These are phyloP conservation scores for Yamadazyma takamatsuzukensis DNA, from an alignment of 805 yeast species.

Conservation along the genomic window DNA sequence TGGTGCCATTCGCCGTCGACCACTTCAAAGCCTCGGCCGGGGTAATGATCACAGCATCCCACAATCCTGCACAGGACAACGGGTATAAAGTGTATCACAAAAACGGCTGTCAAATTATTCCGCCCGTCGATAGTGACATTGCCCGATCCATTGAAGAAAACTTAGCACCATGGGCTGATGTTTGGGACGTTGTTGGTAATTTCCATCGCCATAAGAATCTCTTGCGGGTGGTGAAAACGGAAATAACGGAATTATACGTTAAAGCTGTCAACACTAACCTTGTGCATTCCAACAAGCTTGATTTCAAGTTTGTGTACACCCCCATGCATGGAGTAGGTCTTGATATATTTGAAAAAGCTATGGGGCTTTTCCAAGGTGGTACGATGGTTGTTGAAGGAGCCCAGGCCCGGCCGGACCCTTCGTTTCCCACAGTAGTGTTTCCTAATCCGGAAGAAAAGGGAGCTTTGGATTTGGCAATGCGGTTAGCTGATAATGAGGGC, in stretches of 20 bases:
- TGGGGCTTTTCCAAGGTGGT: conserved; percentile 32
- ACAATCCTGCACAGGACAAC: conserved; percentile 80
- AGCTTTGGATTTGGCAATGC: conserved; percentile 72
- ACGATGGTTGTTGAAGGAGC: conserved; percentile 39
- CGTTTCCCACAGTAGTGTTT: conserved; percentile 77
- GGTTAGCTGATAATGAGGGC: conserved; percentile 50
- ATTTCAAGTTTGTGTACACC: conserved; percentile 68
- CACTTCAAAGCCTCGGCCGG: conserved; percentile 65
- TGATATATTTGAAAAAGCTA: conserved; percentile 48
- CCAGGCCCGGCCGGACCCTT: conserved; percentile 79
- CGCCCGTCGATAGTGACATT: conserved; percentile 81
- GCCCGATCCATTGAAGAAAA: conserved; percentile 61
- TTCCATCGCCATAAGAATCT: conserved; percentile 20
- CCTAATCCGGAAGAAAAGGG: conserved; percentile 98
- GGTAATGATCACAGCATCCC: conserved; percentile 91
- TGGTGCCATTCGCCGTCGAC: conserved; percentile 86
- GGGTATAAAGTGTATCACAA: conserved; percentile 93
- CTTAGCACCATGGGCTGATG: conserved; percentile 54
- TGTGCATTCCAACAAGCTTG: conserved; percentile 19
- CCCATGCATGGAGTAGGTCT: conserved; percentile 96
- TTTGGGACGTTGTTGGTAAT: conserved; percentile 45
- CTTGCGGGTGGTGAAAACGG: conserved; percentile 40
- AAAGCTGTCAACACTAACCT: conserved; percentile 22
- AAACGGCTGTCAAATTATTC: conserved; percentile 94
- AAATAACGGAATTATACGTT: conserved; percentile 42